Conservation (phyloP, 2,329 filamentous ascomycete genomes). For the Fusarium burgessii region DNA sequence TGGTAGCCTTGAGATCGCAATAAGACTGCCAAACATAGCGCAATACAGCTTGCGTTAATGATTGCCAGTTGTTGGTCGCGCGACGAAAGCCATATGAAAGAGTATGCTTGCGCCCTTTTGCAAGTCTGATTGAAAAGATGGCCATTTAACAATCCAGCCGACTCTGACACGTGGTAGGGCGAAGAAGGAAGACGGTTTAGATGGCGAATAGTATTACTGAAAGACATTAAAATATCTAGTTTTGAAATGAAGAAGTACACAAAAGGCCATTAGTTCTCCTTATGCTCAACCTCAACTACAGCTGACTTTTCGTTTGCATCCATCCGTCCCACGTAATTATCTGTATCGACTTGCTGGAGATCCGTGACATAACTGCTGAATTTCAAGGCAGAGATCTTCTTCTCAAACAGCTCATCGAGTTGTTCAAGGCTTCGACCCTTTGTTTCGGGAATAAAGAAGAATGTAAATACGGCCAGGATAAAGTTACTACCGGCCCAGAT, state of each 20-base stretch:
- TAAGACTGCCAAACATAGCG: no score
- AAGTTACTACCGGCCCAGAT: not conserved
- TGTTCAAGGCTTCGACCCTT: not conserved
- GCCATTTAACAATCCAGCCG: no score
- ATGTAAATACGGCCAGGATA: not conserved
- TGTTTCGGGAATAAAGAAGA: not conserved
- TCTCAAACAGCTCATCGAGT: not conserved
- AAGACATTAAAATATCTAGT: not conserved
- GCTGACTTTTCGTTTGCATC: not conserved
- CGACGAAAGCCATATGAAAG: no score
- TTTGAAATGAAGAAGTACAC: fast-evolving
- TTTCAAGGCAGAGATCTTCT: not conserved
- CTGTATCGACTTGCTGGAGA: not conserved
- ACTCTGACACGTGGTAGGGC: no score
- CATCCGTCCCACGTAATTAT: not conserved
- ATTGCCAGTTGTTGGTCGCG: not conserved
- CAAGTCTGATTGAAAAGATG: no score
- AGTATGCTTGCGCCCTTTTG: no score
- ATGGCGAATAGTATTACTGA: fast-evolving
- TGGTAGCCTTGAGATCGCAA: not conserved
- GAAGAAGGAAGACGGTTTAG: not conserved
- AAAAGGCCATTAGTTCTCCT: not conserved
- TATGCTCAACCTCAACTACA: not conserved
- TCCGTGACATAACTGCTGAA: not conserved
- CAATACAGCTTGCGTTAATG: no score